Evolutionary conservation across 139 green algal genomes (phyloP).

Genomic region (Pedinophyceae sp.): DNA sequence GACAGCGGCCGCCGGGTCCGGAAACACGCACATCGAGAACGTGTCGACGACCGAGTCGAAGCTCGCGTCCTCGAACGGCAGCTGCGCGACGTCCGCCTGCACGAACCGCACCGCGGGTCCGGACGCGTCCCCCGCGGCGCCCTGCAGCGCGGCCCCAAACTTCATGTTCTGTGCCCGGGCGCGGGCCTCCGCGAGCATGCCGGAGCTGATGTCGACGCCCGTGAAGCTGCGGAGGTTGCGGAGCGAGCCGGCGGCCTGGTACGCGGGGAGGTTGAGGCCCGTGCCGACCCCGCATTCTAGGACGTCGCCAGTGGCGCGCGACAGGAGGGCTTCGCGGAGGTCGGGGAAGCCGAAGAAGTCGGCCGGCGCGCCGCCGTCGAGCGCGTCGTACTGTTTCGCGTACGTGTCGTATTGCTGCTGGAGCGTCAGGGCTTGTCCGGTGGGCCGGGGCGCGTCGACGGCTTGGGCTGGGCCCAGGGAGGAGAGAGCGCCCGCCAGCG

Average conservation of each 20-base stretch:
- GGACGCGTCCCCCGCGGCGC: no score
- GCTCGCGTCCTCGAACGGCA: slow-evolving; percentile 6
- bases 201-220: background rate
- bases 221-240: background rate
- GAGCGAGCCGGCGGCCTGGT: background rate
- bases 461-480: no score
- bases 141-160: background rate
- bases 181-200: background rate
- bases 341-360: background rate
- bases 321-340: background rate
- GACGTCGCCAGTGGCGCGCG: no score
- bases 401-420: no score
- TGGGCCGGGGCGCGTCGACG: no score
- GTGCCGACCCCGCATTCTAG: background rate
- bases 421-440: no score
- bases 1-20: background rate
- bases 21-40: background rate
- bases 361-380: background rate
- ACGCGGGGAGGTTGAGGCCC: background rate
- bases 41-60: background rate
- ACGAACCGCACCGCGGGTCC: no score
- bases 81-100: slow-evolving; percentile 27
- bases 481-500: no score
- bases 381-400: background rate
- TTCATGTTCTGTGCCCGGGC: background rate